Conservation (phyloP, 805 yeast genomes). For the Starmerella vitae region DNA sequence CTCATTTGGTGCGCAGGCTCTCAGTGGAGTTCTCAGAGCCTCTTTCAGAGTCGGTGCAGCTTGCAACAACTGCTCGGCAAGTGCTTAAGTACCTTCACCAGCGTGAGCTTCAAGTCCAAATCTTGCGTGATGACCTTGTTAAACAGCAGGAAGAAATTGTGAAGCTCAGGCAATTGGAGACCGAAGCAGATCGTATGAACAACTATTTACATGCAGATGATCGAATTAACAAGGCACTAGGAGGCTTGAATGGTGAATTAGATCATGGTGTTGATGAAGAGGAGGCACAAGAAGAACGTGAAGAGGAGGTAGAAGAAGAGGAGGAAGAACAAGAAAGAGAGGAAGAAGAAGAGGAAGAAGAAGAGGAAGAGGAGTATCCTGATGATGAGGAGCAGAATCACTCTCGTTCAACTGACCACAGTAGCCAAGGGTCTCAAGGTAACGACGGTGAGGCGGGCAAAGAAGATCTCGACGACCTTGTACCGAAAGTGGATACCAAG, state of each 20-base stretch:
- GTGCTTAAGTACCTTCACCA: constrained; percentile 49
- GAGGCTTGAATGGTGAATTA: constrained; percentile 2
- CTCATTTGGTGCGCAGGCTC: constrained; percentile 39
- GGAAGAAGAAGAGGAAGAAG: neutral
- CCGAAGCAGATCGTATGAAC: constrained; percentile 34
- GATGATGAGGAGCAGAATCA: neutral
- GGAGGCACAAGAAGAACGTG: neutral
- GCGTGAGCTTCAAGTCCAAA: constrained; percentile 41
- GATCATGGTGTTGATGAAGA: neutral
- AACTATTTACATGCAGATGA: constrained; percentile 24
- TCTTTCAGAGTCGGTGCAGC: constrained; percentile 56
- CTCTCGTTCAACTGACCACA: neutral
- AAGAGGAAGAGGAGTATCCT: neutral
- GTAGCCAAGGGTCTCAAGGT: neutral
- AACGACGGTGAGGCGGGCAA: neutral
- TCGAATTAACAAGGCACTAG: constrained; percentile 18
- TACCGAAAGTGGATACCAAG: neutral
- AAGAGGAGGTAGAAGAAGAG: neutral
- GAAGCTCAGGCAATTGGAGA: constrained; percentile 32
- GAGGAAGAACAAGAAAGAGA: neutral
- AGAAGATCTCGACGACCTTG: neutral
- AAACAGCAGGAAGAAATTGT: constrained; percentile 28
- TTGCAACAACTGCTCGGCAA: constrained; percentile 41
- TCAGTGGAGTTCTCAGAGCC: constrained; percentile 55
- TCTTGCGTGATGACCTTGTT: constrained; percentile 31